Base-by-base conservation (phyloP, 768 basidiomycete species). In the Rickenella mellea region DNA sequence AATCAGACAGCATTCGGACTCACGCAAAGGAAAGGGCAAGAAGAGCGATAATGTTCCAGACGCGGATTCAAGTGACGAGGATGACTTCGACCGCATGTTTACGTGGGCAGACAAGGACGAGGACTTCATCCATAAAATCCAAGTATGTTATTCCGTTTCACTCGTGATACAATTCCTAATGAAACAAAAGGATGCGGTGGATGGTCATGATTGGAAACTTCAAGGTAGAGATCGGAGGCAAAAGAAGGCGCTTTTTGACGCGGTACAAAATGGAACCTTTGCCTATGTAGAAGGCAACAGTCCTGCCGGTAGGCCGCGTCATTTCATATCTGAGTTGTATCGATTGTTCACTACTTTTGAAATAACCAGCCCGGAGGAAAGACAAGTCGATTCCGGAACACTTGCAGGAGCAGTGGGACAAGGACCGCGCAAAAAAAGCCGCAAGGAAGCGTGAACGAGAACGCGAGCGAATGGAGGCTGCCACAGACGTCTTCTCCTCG, bases 401-500 rank as follows among this genome's bases (percentile, higher is more conserved):
- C 5, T 68, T 96, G 6, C 69, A 66, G 40, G 72, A 62, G 0
- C 80, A 78, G 45, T 96, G 90, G 90, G 74, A 77, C 33, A 72
- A 73, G 36, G 93, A 97, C 55, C 86, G 90, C 2, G 63, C 67
- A 40, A 83, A 80, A 65, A 98, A 96, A 56, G 88, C 88, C 0
- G 78, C 80, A 43, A 58, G 66, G 53, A 94, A 89, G 56, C 70
- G 65, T 2, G 66, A 71, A 12, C 79, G 89, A 1, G 71, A 66
- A 1, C 59, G 71, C 3, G 77, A 71, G 12, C 74, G 74, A 9
- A 62, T 81, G 2, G 65, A 72, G 14, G 63, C 63, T 0, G 76
- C 76, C 10, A 67, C 78, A 2, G 84, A 91, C 51, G 81, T 82
- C 0, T 58, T 79, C n/a, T 50, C 68, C 6, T 48, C 48, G n/a